These are phyloP conservation scores for Vigna angularis DNA, from an alignment of 306 rosid genomes.

Conservation along the genomic window DNA sequence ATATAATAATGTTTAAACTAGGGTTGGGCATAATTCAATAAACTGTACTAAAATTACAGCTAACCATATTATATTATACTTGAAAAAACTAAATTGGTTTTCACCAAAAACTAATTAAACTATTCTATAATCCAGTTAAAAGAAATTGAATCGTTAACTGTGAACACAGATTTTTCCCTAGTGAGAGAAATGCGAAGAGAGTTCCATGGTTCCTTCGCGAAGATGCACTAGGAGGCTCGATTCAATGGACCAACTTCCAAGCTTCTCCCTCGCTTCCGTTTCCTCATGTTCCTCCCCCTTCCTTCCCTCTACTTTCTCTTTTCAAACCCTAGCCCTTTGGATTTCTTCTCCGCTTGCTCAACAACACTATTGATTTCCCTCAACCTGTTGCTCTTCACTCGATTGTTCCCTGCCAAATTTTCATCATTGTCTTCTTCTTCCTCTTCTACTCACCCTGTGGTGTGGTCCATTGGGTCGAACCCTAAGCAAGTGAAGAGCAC, in stretches of 20 bases:
- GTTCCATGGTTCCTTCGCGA: no score
- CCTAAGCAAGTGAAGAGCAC: constrained; percentile 53
- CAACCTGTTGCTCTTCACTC: constrained; percentile 63
- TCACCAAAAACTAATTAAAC: no score
- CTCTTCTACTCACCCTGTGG: constrained; percentile 54
- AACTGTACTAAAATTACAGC: no score
- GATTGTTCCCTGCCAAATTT: constrained; percentile 53
- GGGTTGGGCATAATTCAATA: no score
- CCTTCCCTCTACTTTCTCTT: constrained; percentile 66
- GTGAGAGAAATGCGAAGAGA: no score
- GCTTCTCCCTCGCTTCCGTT: constrained; percentile 59
- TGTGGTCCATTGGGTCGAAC: constrained; percentile 93
- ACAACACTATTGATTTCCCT: constrained; percentile 62
- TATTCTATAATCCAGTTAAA: no score
- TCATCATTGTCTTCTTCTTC: constrained; percentile 44
- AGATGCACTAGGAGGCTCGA: no score
- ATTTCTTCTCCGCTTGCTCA: constrained; percentile 61
- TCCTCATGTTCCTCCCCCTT: constrained; percentile 62
- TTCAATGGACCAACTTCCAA: constrained; percentile 48
- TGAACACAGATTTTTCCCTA: no score
- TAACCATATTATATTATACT: no score
- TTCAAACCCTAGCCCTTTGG: constrained; percentile 57
- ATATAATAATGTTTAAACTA: no score
- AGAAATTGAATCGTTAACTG: no score
- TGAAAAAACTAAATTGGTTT: no score